Base-by-base conservation (phyloP, 768 basidiomycete genomes). In the Pisolithus tinctorius region DNA sequence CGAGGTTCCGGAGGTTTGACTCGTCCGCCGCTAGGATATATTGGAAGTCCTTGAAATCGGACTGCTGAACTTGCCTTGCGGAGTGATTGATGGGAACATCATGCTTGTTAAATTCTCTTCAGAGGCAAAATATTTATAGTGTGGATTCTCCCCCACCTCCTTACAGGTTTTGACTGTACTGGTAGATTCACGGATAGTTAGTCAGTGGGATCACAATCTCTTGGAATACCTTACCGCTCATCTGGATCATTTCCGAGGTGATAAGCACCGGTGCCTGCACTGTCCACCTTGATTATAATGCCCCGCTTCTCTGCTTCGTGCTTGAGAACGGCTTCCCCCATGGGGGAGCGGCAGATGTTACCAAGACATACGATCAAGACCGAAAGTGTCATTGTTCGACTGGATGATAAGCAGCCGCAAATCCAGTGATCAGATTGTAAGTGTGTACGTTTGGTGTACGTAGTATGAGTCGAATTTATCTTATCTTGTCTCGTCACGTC, bases 301-400 rank as follows among this genome's bases (percentile, higher is more conserved):
- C 81, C 81, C 31, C 87, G 81, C 59, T 82, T 76, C 45, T 73
- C 68, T 8, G 86, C 88, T 51, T 82, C 76, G 49, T 89, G 76
- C 53, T 71, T 74, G 29, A 94, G 75, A 23, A 94, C 88, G 2
- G 91, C 93, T 70, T 93, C 90, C 29, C 91, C 93, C 82, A 95
- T 90, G 0, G 93, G 92, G 23, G 89, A 92, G 31, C 93, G 84
- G 63, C 91, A 91, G 52, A 91, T 90, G 63, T 91, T 91, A 11
- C 88, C 88, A 51, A 90, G 68, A 57, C 89, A 92, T 36, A 91
- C 87, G 54, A 90, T 68, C 45, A 92, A 78, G 29, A 84, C 86
- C 48, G 80, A 78, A 56, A 80, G 58, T 27, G 67, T 48, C 61
- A 69, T 61, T 54, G 68, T 23, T 48, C 23, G 13, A 16, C 20